Evolutionary conservation across 2,329 filamentous ascomycete genomes (phyloP).

Genomic region (Nakataea oryzae): DNA sequence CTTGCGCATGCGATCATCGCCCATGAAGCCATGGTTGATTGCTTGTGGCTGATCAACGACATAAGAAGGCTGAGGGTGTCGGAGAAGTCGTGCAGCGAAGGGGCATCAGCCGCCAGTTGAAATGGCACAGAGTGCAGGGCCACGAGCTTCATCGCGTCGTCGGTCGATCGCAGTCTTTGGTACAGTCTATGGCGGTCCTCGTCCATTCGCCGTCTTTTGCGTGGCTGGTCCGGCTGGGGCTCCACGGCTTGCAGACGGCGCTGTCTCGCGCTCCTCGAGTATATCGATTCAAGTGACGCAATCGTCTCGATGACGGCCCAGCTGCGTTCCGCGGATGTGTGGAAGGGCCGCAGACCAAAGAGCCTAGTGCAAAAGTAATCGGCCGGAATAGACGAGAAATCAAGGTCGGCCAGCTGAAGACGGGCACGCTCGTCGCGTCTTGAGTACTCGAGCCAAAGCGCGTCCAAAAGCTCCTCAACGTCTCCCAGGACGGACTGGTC

Average conservation of each 20-base stretch:
- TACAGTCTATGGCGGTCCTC: constrained; percentile 33
- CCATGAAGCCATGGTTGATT: constrained; percentile 61
- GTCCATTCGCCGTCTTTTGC: constrained; percentile 38
- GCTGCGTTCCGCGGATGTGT: constrained; percentile 43
- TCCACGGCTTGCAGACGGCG: constrained; percentile 6
- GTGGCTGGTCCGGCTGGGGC: constrained; percentile 32
- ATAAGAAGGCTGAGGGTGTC: constrained; percentile 48
- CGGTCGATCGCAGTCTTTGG: constrained; percentile 33
- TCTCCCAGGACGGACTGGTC: constrained; percentile 28
- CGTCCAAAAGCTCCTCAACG: constrained; percentile 57
- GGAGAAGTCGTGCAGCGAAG: constrained; percentile 37
- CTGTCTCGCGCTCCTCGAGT: constrained; percentile 19
- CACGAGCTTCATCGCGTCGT: constrained; percentile 34
- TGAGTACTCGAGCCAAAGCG: constrained; percentile 69
- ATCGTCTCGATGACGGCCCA: constrained; percentile 51
- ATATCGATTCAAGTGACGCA: constrained; percentile 43
- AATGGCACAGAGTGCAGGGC: constrained; percentile 50
- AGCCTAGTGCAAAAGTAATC: constrained; percentile 35
- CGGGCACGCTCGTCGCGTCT: constrained; percentile 59
- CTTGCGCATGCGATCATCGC: constrained; percentile 72
- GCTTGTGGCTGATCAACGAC: constrained; percentile 58
- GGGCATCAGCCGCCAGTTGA: constrained; percentile 29
- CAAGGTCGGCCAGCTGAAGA: constrained; percentile 69
- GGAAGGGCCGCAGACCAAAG: constrained; percentile 44
- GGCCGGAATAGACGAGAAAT: constrained; percentile 37